phyloP scores from a whole-genome alignment of 1,284 basidiomycete species.

The Fistulina hepatica region DNA sequence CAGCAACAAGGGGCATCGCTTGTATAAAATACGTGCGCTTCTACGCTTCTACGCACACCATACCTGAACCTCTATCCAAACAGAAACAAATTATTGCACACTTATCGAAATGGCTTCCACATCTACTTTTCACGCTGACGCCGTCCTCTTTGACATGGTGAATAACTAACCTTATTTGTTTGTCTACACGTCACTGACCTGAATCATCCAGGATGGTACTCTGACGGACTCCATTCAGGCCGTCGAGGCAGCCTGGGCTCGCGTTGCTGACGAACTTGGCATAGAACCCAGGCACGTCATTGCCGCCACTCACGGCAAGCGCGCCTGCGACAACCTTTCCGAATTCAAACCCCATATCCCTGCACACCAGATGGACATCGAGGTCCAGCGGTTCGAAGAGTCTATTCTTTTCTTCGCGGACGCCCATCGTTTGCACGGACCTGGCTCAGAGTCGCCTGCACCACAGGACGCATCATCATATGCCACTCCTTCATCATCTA shows the following conservation, averaged over 20 bases:
- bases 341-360: slow-evolving; percentile 49
- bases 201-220: slow-evolving; percentile 61
- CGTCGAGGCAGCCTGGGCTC: slow-evolving; percentile 71
- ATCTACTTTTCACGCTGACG: slow-evolving; percentile 35
- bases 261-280: slow-evolving; percentile 60
- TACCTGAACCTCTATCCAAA: too few relatives aligned
- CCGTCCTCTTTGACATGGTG: slow-evolving; percentile 68
- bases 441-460: slow-evolving; percentile 17
- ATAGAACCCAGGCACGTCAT: slow-evolving; percentile 56
- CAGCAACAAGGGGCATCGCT: too few relatives aligned
- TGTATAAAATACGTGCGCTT: too few relatives aligned
- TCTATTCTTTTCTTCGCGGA: slow-evolving; percentile 67
- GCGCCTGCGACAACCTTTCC: slow-evolving; percentile 53
- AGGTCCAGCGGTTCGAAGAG: slow-evolving; percentile 59
- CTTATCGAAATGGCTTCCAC: too few relatives aligned
- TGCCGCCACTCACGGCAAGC: slow-evolving; percentile 67
- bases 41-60: too few relatives aligned
- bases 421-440: slow-evolving; percentile 40
- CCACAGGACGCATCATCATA: too few relatives aligned
- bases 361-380: slow-evolving; percentile 53
- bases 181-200: slow-evolving; percentile 3
- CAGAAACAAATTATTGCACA: too few relatives aligned
- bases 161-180: slow-evolving; percentile 15
- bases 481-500: slow-evolving; percentile 11
- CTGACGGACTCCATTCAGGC: slow-evolving; percentile 68